Base-by-base conservation (phyloP, 352 stramenopile species). In the Pythium guiyangense region DNA sequence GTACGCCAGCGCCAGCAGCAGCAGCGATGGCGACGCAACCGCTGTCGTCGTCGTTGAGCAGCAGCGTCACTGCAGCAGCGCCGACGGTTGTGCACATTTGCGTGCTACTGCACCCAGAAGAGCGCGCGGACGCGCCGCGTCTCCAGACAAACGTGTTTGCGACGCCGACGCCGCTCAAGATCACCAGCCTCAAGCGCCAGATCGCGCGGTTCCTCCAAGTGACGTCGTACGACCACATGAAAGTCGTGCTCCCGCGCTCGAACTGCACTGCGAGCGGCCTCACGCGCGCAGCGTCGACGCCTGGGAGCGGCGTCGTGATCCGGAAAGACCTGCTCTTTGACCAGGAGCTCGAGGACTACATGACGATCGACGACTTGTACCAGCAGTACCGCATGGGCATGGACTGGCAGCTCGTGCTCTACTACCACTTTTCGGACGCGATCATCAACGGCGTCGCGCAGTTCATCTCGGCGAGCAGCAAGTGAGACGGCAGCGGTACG, bases 281-380 rank as follows among this genome's bases (percentile, higher is more conserved):
- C 6, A 47, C 25, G 4, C 66, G 51, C 18, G 59, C 55, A 0
- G 57, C 55, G 47, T 45, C 56, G 40, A 66, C 64, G n/a, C 64
- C 47, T 6, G 48, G 40, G 0, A 54, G 55, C 14, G 44, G 54
- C 37, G 48, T 67, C 17, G 57, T 60, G 17, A 73, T 87, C 52
- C 77, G 82, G 31, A 75, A 84, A 40, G 82, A 92, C 52, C 57
- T 92, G 59, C 69, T 71, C 49, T 89, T 74, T 50, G 79, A 92
- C 58, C 82, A 92, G 42, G 78, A 90, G 60, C 67, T 90, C 9
- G 73, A 88, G 52, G 70, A 89, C 66, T 85, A 74, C 60, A 64
- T 90, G 50, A 79, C 65, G 43, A 68, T 92, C 54, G 71, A 76
- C 56, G 82, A 90, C 75, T 83, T 92, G 78, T 92, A 92, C 75